Base-by-base conservation (phyloP, 192 early-diverging fungal genomes). In the Linnemannia hyalina region DNA sequence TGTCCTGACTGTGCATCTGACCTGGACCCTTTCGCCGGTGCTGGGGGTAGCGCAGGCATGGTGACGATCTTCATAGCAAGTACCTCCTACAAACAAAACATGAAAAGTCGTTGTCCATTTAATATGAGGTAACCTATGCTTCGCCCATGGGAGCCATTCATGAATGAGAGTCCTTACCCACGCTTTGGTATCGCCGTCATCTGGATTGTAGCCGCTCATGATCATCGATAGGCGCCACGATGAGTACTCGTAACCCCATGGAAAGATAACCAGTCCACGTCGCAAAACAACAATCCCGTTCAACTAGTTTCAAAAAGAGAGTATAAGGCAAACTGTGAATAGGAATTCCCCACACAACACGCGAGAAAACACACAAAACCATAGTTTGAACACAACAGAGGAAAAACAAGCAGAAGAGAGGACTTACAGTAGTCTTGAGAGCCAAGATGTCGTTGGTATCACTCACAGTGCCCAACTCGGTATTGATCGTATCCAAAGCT, bases 221-320 rank as follows among this genome's bases (percentile, higher is more conserved):
- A 76, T 44, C 82, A 85, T 85, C 16, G 82, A 74, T 29, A 85
- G 68, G 29, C 38, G 38, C 82, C 82, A 85, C 0, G 70, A 36
- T 6, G 41, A 32, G 23, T 52, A 32, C 1, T 54, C 46, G 0
- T 38, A 32, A 10, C 60, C 29, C 13, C 11, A 10, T 15, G 60
- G 26, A 32, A 29, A 65, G 29, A 1, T 15, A 29, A 65, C 1
- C 47, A 57, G 10, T 4, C 42, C 23, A 38, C 82, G 63, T 49
- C 73, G 79, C 73, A 85, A 35, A 26, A 85, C 70, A 22, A 85
- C 15, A 10, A 85, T 42, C 22, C 68, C 70, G 76, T 80, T 75
- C 2, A 73, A 57, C 82, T 85, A 73, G 44, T 46, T 65, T 65
- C 23, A 46, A 72, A 55, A 10, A 47, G 3, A 68, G 54, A 78